Evolutionary conservation across 768 basidiomycete species (phyloP).

Genomic region (Coprinopsis sp.): DNA sequence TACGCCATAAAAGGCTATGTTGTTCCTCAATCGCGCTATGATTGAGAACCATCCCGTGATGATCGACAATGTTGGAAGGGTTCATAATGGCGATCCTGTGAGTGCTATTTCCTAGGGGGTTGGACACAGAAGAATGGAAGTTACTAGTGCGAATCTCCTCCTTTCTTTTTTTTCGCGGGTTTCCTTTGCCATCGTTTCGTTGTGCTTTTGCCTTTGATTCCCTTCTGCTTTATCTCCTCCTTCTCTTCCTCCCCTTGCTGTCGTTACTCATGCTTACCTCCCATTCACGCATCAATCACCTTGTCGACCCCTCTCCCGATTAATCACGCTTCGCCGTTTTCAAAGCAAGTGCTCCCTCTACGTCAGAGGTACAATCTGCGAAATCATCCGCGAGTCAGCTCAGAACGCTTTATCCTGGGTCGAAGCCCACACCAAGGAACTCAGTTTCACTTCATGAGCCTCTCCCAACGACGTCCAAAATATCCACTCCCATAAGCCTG

Average conservation of each 20-base stretch:
- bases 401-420: too few species aligned
- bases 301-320: conserved; percentile 95
- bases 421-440: too few species aligned
- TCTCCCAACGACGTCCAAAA: too few species aligned
- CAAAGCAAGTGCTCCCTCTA: conserved; percentile 88
- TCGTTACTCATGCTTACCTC: neutral
- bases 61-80: conserved; percentile 96
- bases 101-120: conserved; percentile 89
- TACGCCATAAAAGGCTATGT: conserved; percentile 91
- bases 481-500: too few species aligned
- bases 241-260: too few species aligned
- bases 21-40: conserved; percentile 85
- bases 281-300: conserved; percentile 79
- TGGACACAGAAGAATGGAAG: conserved; percentile 90
- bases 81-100: conserved; percentile 94
- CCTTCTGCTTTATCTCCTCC: too few species aligned
- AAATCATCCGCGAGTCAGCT: conserved; percentile 82
- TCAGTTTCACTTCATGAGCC: too few species aligned
- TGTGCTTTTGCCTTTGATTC: too few species aligned
- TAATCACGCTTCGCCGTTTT: conserved; percentile 94
- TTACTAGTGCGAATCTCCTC: conserved; percentile 74
- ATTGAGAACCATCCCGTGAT: conserved; percentile 92
- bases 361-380: conserved; percentile 74
- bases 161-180: too few species aligned
- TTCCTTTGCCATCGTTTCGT: too few species aligned